These are phyloP conservation scores for Magnusiomyces magnusii DNA, from an alignment of 1,139 yeast genomes.

Conservation along the genomic window DNA sequence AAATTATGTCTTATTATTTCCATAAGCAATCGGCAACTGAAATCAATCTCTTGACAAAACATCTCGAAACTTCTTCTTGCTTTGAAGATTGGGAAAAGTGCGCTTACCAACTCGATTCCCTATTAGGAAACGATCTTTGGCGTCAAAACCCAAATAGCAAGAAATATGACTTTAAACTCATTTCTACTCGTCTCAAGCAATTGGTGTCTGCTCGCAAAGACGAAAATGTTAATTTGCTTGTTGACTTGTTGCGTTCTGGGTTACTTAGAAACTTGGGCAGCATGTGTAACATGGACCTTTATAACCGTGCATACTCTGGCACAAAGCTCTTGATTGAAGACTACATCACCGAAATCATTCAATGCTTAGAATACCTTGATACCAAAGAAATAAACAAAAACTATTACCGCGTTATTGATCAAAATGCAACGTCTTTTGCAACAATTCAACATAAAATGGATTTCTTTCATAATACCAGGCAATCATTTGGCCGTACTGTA, in stretches of 20 bases:
- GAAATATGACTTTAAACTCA: slow-evolving; percentile 76
- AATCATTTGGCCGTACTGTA: slow-evolving; percentile 87
- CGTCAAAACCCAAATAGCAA: slow-evolving; percentile 76
- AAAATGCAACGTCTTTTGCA: slow-evolving; percentile 13
- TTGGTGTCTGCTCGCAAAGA: slow-evolving; percentile 54
- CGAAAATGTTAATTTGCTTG: slow-evolving; percentile 51
- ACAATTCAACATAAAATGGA: slow-evolving; percentile 55
- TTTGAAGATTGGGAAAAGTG: slow-evolving; percentile 32
- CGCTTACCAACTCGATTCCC: slow-evolving; percentile 32
- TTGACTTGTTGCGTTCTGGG: slow-evolving; percentile 74
- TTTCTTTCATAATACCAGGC: slow-evolving; percentile 85
- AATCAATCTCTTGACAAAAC: slow-evolving; percentile 17
- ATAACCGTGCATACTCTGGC: slow-evolving; percentile 77
- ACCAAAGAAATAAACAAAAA: neutral
- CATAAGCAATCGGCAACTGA: slow-evolving; percentile 17
- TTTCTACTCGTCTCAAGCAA: slow-evolving; percentile 61
- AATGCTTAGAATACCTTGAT: slow-evolving; percentile 52
- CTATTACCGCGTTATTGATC: neutral
- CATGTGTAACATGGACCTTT: slow-evolving; percentile 69
- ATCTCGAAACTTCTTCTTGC: slow-evolving; percentile 24
- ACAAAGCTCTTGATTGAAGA: slow-evolving; percentile 85
- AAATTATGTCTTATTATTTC: neutral
- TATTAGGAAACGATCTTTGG: slow-evolving; percentile 35
- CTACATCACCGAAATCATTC: slow-evolving; percentile 67
- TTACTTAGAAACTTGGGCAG: slow-evolving; percentile 87